Base-by-base conservation (phyloP, 2,329 filamentous ascomycete genomes). In the Raffaelea deltoideospora region DNA sequence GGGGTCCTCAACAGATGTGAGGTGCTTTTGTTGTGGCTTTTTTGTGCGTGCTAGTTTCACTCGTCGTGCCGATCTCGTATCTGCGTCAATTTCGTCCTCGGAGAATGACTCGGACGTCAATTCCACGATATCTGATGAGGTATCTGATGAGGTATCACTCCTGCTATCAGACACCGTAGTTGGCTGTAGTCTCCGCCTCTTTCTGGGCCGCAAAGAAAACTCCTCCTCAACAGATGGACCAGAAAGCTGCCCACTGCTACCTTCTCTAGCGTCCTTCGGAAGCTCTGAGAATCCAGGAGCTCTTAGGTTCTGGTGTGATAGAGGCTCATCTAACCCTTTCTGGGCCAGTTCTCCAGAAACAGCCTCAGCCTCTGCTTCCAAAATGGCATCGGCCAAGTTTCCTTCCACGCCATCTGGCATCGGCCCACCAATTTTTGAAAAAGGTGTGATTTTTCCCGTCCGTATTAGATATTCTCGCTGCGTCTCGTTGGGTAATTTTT, bases 391-490 rank as follows among this genome's bases (percentile, higher is more conserved):
- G 10, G 80, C 79, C 14, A 94, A 63, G 41, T 77, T 78, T 2
- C 79, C 79, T 31, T 77, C 67, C 3, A 76, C 65, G 3, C 69
- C 73, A 21, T 72, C 63, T 4, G 65, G 65, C 2, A 76, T 61
- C n/a, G 72, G 66, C 13, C 72, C 67, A 20, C 75, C 75, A 47
- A 93, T 71, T 44, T 79, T 82, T 8, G 86, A 82, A 50, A 98
- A 98, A 0, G 90, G 90, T 0, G 90, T 98, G 47, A 98, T 96
- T 59, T 96, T 96, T 42, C 90, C 90, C 0, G 88, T 98, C 21
- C 90, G 76, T 34, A 98, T 90, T 33, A 98, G 69, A 53, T 82
- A 98, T 33, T 94, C 87, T 35, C 87, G 74, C 42, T 84, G 76
- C 19, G 72, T 85, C 60, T 96, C 90, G 41, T 82, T 82, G 2